Percentiles rank a stretch among this genome's conserved stretches.
phyloP scores from a whole-genome alignment of 2,329 filamentous ascomycete genomes.

The Westerdykella aurantiaca region DNA sequence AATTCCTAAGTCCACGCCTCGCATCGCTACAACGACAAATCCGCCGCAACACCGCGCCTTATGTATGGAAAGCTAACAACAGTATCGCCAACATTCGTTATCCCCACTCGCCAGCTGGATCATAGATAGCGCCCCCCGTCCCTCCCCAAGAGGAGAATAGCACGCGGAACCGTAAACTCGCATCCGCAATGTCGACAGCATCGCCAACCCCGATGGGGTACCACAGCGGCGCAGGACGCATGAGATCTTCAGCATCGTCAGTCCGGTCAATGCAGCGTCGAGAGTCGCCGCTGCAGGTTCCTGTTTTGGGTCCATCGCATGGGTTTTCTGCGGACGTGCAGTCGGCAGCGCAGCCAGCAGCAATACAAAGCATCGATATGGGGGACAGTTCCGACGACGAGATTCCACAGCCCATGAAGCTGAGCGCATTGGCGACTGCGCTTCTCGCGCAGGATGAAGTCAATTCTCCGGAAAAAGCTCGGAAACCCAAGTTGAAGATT shows the following conservation, averaged over 20 bases:
- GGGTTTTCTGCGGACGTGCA: constrained; percentile 43
- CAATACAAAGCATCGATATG: constrained; percentile 48
- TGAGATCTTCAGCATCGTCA: constrained; percentile 29
- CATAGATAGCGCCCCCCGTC: constrained; percentile 14
- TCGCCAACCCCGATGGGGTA: constrained; percentile 38
- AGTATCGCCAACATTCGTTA: constrained; percentile 36
- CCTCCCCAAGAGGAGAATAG: constrained; percentile 1
- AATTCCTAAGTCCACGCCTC: constrained; percentile 19
- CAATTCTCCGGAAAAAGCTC: constrained; percentile 33
- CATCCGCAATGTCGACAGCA: constrained; percentile 32
- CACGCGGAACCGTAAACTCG: constrained; percentile 6
- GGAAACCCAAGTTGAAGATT: constrained; percentile 36
- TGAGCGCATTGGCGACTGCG: constrained; percentile 87
- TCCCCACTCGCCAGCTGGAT: constrained; percentile 17
- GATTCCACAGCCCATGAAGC: constrained; percentile 78
- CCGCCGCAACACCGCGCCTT: constrained; percentile 26
- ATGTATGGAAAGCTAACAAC: constrained; percentile 36
- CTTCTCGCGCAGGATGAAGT: constrained; percentile 55
- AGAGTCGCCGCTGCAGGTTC: constrained; percentile 40
- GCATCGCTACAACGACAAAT: constrained; percentile 33
- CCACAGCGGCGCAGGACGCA: constrained; percentile 30
- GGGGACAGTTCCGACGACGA: constrained; percentile 94
- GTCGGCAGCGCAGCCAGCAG: constrained; percentile 5
- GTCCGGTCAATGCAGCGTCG: constrained; percentile 32
- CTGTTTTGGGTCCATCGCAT: constrained; percentile 40